Evolutionary conservation across 805 yeast species (phyloP), one percentile per base, ranked within the genome.

Genomic region (Kodamaea restingae): DNA sequence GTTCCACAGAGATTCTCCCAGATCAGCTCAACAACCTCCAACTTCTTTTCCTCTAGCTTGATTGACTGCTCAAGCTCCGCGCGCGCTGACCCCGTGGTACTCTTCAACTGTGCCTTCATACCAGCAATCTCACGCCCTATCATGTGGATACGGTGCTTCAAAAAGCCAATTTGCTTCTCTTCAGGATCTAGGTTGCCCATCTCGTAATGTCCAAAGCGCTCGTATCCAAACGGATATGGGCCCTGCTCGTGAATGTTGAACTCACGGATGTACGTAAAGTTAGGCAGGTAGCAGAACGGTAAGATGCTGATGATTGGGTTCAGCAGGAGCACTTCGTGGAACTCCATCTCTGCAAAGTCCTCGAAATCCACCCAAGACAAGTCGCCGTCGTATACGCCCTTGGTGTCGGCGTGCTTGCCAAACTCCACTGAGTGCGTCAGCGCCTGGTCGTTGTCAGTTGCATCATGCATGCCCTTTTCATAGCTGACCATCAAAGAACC

Each of bases 311-410:
- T 60, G 20, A 59, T 59, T 1, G 80, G 80, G 26, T 65, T 36
- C 47, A 65, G 43, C 53, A 64, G 58, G 4, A 64, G 56, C 1
- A 66, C 48, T 4, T 75, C 70, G 8, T 68, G 55, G 35, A 70
- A 63, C 43, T 83, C 85, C 31, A 88, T 53, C 49, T 88, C 96
- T 8, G 76, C 64, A 49, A 76, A 88, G 55, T 88, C 96, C 41
- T 84, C 83, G 15, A 67, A 60, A 51, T 88, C 95, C 35, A 77
- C 67, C 96, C 96, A 88, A 47, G 65, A 54, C 27, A 49, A 49
- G 41, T 65, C 67, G 11, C 49, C 51, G 12, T 60, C 65, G 26
- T 47, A 53, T 4, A 48, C 49, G n/a, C 54, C 57, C 34, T 50
- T 46, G 36, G 45, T 50, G 28, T 53, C 51, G 14, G 50, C 32